phyloP scores from a whole-genome alignment of 345 rosid genomes.

The Brassica nigra region DNA sequence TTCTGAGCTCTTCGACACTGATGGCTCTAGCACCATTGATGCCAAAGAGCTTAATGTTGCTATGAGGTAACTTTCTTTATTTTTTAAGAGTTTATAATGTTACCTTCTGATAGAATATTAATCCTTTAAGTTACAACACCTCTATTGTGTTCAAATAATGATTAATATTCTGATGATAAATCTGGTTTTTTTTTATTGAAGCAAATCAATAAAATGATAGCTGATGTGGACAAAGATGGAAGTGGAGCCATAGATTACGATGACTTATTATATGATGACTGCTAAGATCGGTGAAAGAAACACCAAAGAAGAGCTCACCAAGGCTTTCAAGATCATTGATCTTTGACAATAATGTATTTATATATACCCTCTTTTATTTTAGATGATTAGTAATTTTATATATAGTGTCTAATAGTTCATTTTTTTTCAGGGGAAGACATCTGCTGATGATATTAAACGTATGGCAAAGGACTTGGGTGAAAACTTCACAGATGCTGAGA shows the following conservation, averaged over 20 bases:
- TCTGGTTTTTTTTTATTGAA: neutral
- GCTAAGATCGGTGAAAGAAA: slow-evolving; percentile 96
- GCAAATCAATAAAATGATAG: slow-evolving; percentile 70
- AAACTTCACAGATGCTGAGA: slow-evolving; percentile 66
- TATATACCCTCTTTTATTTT: neutral
- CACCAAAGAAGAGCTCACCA: slow-evolving; percentile 79
- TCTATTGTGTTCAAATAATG: too few species aligned
- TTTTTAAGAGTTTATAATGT: neutral
- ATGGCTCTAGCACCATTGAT: slow-evolving; percentile 96
- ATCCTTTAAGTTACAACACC: neutral
- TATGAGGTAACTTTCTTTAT: slow-evolving; percentile 63
- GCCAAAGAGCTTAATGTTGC: slow-evolving; percentile 96
- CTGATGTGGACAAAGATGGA: slow-evolving; percentile 95
- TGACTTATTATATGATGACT: slow-evolving; percentile 94
- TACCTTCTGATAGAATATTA: too few species aligned
- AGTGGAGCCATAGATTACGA: slow-evolving; percentile 95
- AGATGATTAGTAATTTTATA: neutral
- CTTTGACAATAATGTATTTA: slow-evolving; percentile 67
- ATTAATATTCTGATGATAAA: too few species aligned
- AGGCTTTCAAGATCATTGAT: slow-evolving; percentile 82
- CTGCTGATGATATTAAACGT: slow-evolving; percentile 60
- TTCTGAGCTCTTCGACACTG: slow-evolving; percentile 87
- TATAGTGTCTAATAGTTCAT: too few species aligned
- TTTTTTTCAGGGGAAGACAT: slow-evolving; percentile 43
- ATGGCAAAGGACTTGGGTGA: slow-evolving; percentile 83